phyloP scores from a whole-genome alignment of 495 filamentous ascomycete species.

The Aspergillus panamensis region DNA sequence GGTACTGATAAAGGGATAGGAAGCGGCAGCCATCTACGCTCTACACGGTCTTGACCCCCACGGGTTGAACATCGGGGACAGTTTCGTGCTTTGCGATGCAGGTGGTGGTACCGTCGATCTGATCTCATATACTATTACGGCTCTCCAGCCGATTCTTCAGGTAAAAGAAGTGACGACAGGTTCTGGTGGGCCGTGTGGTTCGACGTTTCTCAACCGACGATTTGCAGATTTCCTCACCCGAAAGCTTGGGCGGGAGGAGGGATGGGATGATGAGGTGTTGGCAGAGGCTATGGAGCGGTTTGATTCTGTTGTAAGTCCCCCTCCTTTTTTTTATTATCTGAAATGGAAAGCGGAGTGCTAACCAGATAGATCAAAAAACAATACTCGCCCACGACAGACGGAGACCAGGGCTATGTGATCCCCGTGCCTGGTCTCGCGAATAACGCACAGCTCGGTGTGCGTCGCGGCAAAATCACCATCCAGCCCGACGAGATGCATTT shows the following conservation, averaged over 20 bases:
- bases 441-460: slow-evolving; percentile 13
- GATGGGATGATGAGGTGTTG: slow-evolving; percentile 24
- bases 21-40: slow-evolving; percentile 72
- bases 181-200: slow-evolving; percentile 60
- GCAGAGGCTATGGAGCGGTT: slow-evolving; percentile 23
- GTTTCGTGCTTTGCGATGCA: slow-evolving; percentile 72
- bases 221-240: slow-evolving; percentile 65
- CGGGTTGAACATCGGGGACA: slow-evolving; percentile 58
- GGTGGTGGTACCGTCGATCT: slow-evolving; percentile 75
- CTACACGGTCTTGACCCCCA: slow-evolving; percentile 64
- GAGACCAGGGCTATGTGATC: slow-evolving; percentile 16
- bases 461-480: slow-evolving; percentile 20
- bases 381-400: slow-evolving; percentile 17
- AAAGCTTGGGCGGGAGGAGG: slow-evolving; percentile 35
- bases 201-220: slow-evolving; percentile 64
- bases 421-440: slow-evolving; percentile 27
- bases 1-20: slow-evolving; percentile 69
- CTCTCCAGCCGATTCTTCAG: slow-evolving; percentile 36
- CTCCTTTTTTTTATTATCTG: not conserved
- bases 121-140: slow-evolving; percentile 48
- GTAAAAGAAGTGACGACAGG: slow-evolving; percentile 65
- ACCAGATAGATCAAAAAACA: slow-evolving; percentile 14
- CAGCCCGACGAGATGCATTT: slow-evolving; percentile 18
- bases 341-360: too few relatives aligned
- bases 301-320: slow-evolving; percentile 14